A percentile compares a stretch with the other conserved stretches of the same genome.
Conservation (phyloP, 2,329 filamentous ascomycete genomes). For the Annulohypoxylon truncatum region DNA sequence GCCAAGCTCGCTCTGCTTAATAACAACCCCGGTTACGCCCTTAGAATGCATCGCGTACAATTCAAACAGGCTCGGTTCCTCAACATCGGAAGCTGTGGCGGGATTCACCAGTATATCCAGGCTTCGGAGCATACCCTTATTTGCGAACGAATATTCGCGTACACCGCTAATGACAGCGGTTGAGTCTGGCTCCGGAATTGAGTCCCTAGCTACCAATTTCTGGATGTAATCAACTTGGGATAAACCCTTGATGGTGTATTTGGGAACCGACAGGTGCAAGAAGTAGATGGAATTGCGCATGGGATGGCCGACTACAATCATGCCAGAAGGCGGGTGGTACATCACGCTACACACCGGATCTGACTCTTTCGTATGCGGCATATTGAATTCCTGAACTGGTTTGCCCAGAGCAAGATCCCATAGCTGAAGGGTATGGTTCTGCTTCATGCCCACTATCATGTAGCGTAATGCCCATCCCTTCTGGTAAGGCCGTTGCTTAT, state of each 20-base stretch:
- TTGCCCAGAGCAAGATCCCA: slow-evolving; percentile 97
- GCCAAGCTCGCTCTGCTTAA: slow-evolving; percentile 90
- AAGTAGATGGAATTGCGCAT: slow-evolving; percentile 98
- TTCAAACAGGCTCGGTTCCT: slow-evolving; percentile 86
- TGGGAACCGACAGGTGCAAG: slow-evolving; percentile 91
- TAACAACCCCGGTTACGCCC: slow-evolving; percentile 88
- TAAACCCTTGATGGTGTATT: slow-evolving; percentile 85
- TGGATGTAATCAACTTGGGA: slow-evolving; percentile 90
- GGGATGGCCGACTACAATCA: slow-evolving; percentile 94
- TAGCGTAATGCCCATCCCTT: slow-evolving; percentile 92
- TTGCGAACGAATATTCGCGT: slow-evolving; percentile 91
- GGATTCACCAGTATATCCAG: slow-evolving; percentile 85
- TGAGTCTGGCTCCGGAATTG: slow-evolving; percentile 86
- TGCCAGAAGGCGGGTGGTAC: slow-evolving; percentile 91
- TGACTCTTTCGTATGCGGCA: slow-evolving; percentile 94
- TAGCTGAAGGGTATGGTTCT: slow-evolving; percentile 97
- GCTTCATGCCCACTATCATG: slow-evolving; percentile 97
- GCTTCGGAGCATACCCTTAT: slow-evolving; percentile 87
- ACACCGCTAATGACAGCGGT: slow-evolving; percentile 98
- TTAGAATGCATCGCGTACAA: slow-evolving; percentile 98
- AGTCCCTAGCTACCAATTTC: slow-evolving; percentile 77
- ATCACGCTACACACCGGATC: slow-evolving; percentile 98
- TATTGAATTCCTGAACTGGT: slow-evolving; percentile 95
- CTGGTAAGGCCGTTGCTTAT: slow-evolving; percentile 93
- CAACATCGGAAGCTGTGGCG: slow-evolving; percentile 69